Evolutionary conservation across 768 basidiomycete genomes (phyloP).

Genomic region (Rhodotorula paludigena): DNA sequence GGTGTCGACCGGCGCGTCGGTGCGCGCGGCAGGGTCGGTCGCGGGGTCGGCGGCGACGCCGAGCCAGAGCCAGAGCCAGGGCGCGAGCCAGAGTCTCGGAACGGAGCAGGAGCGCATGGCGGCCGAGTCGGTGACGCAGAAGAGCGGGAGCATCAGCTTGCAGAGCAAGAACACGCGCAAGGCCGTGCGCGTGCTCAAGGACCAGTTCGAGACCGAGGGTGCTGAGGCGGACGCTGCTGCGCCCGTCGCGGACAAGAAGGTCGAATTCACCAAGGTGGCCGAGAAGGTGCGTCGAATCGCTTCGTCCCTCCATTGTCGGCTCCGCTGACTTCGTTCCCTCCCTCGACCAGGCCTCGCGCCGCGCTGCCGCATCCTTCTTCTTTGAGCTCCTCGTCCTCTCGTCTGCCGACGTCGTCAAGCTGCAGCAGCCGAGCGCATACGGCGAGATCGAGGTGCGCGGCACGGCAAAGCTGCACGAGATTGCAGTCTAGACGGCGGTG

Average conservation of each 20-base stretch:
- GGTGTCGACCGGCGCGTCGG: slow-evolving; percentile 7
- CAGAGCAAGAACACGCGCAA: slow-evolving; percentile 71
- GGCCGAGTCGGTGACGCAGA: slow-evolving; percentile 18
- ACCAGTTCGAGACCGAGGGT: slow-evolving; percentile 56
- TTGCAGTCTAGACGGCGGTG: slow-evolving; percentile 38
- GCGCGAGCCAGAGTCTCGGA: slow-evolving; percentile 15
- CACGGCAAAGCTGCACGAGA: slow-evolving; percentile 79
- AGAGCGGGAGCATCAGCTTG: slow-evolving; percentile 35
- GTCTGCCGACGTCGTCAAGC: slow-evolving; percentile 81
- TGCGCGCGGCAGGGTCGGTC: neutral
- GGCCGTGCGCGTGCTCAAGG: slow-evolving; percentile 70
- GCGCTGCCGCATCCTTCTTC: slow-evolving; percentile 93
- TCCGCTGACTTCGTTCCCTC: neutral
- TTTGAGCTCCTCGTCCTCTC: slow-evolving; percentile 93
- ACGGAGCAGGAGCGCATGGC: slow-evolving; percentile 23
- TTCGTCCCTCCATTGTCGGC: neutral
- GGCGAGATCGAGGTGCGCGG: slow-evolving; percentile 78
- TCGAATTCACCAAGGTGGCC: slow-evolving; percentile 74
- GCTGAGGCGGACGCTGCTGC: slow-evolving; percentile 18
- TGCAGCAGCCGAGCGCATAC: slow-evolving; percentile 69
- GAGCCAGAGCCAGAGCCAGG: slow-evolving; percentile 2
- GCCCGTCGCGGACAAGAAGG: slow-evolving; percentile 54
- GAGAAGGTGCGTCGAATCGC: slow-evolving; percentile 57
- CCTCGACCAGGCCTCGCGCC: slow-evolving; percentile 72
- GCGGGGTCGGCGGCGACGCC: slow-evolving; percentile 1